These are phyloP conservation scores for Cyclostephanos tholiformis DNA, from an alignment of 108 stramenopile species.

Conservation along the genomic window DNA sequence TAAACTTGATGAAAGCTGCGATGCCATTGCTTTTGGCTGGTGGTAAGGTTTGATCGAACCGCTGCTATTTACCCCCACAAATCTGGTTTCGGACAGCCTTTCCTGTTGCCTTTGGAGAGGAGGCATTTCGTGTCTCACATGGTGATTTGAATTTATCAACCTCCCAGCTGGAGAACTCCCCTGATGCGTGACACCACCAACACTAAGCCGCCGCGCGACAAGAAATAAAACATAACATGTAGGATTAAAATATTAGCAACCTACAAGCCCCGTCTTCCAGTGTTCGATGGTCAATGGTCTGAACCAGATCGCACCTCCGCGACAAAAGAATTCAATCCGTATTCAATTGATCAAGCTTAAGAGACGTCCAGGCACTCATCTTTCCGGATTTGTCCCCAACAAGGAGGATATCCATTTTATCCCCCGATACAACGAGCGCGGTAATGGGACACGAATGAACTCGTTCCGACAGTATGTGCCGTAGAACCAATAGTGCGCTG, in stretches of 20 bases:
- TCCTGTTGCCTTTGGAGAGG: background rate
- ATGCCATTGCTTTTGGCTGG: constrained; percentile 77
- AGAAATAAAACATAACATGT: background rate
- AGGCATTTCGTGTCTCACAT: too few relatives aligned
- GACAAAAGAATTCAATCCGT: constrained; percentile 45
- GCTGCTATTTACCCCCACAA: background rate
- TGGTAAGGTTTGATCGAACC: constrained; percentile 46
- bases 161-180: too few relatives aligned
- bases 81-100: background rate
- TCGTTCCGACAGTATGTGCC: constrained; percentile 67
- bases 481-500: constrained; percentile 49
- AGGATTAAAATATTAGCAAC: background rate
- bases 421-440: constrained; percentile 63
- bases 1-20: constrained; percentile 83
- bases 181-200: too few relatives aligned
- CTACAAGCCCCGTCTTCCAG: background rate
- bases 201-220: too few relatives aligned
- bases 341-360: constrained; percentile 76
- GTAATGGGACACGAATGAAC: constrained; percentile 81
- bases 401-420: constrained; percentile 83
- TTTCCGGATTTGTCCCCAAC: constrained; percentile 88
- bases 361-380: constrained; percentile 74
- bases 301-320: background rate
- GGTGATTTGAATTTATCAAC: too few relatives aligned
- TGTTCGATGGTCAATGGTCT: background rate